Evolutionary conservation across 805 yeast species (phyloP).

Genomic region (Suhomyces prunicola): DNA sequence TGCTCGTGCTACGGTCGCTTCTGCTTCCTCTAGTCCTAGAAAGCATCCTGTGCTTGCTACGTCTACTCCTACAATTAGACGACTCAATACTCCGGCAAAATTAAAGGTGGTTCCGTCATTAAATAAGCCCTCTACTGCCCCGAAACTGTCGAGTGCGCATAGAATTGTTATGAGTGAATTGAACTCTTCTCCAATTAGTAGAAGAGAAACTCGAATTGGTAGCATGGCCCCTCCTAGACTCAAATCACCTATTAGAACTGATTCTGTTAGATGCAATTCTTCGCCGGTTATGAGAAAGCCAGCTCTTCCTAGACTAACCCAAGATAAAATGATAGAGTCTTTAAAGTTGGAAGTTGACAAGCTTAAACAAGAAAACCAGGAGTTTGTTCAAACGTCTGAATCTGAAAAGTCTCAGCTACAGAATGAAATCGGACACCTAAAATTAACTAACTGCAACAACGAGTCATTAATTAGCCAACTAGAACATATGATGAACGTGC

Average conservation of each 20-base stretch:
- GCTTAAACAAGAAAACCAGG: conserved; percentile 9
- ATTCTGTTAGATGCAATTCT: neutral
- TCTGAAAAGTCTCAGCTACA: conserved; percentile 5
- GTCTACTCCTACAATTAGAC: conserved; percentile 1
- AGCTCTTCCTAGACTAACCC: neutral
- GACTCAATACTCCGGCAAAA: conserved; percentile 9
- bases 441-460: conserved; percentile 2
- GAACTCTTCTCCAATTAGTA: conserved; percentile 4
- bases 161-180: conserved; percentile 1
- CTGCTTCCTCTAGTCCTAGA: conserved; percentile 22
- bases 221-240: neutral
- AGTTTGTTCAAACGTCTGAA: neutral
- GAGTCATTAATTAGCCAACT: conserved; percentile 1
- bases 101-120: conserved; percentile 7
- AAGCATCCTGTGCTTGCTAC: conserved; percentile 1
- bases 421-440: neutral
- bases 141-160: conserved; percentile 1
- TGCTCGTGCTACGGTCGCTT: conserved; percentile 32
- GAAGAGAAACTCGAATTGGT: too few species aligned
- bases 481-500: conserved; percentile 3
- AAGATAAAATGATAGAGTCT: conserved; percentile 6
- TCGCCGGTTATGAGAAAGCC: neutral
- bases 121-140: conserved; percentile 5
- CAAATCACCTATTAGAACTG: neutral
- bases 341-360: conserved; percentile 11